phyloP scores from a whole-genome alignment of 1,284 basidiomycete species.

The Austropuccinia psidii region DNA sequence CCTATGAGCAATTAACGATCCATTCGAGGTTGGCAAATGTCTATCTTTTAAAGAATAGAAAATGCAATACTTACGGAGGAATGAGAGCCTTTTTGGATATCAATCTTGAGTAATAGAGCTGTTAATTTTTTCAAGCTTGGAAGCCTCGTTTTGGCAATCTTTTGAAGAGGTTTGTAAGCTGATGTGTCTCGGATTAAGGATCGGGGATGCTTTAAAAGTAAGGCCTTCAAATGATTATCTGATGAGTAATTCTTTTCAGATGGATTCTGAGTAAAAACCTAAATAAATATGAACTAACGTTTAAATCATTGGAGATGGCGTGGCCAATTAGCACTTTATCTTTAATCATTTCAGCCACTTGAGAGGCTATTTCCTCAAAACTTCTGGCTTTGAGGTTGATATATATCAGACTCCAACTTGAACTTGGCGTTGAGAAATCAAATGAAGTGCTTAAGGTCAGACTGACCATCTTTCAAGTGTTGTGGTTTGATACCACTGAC shows the following conservation, averaged over 20 bases:
- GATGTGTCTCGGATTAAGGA: conserved; percentile 77
- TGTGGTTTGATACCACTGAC: conserved; percentile 73
- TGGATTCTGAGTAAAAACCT: background rate
- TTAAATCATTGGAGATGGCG: conserved; percentile 83
- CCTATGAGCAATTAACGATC: conserved; percentile 51
- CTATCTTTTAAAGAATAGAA: conserved; percentile 38
- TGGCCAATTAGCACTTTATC: conserved; percentile 85
- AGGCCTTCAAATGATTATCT: conserved; percentile 54
- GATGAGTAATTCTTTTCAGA: background rate
- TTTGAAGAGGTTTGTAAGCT: conserved; percentile 52
- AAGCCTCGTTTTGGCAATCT: conserved; percentile 56
- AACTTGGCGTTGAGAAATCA: background rate
- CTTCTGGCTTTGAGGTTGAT: conserved; percentile 56
- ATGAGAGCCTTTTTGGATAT: conserved; percentile 82
- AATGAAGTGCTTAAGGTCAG: conserved; percentile 1
- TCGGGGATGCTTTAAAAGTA: conserved; percentile 82
- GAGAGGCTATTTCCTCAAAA: conserved; percentile 71
- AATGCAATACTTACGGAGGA: conserved; percentile 58
- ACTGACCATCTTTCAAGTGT: conserved; percentile 65
- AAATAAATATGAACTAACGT: conserved; percentile 52
- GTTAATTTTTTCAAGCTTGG: conserved; percentile 74
- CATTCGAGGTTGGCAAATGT: conserved; percentile 38
- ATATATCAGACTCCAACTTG: background rate
- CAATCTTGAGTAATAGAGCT: conserved; percentile 68
- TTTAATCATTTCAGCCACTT: conserved; percentile 68